Conservation (phyloP, 1,139 yeast genomes). For the Kodamaea fungicola region DNA sequence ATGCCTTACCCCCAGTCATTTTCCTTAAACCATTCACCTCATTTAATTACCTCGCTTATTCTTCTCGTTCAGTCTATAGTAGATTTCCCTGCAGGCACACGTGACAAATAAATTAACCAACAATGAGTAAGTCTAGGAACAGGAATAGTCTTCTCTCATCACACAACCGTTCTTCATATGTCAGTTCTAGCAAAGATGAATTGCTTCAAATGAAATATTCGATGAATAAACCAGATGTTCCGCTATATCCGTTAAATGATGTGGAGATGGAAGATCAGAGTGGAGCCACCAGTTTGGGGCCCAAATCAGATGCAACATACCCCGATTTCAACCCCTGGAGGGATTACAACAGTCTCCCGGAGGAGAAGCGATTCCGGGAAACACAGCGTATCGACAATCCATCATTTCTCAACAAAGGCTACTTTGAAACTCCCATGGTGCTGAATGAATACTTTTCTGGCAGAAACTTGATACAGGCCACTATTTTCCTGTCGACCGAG, state of each 20-base stretch:
- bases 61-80: too few relatives aligned
- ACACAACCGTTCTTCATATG: conserved; percentile 23
- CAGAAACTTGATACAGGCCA: conserved; percentile 47
- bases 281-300: neutral
- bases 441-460: conserved; percentile 50
- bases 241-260: conserved; percentile 36
- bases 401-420: conserved; percentile 39
- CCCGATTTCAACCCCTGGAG: conserved; percentile 86
- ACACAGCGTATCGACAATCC: conserved; percentile 28
- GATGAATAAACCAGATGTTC: conserved; percentile 34
- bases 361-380: conserved; percentile 21
- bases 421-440: conserved; percentile 57
- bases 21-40: too few relatives aligned
- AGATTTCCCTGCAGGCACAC: too few relatives aligned
- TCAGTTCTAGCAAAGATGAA: conserved; percentile 31
- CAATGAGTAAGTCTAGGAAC: conserved; percentile 35
- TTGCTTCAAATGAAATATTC: conserved; percentile 33
- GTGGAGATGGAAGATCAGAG: conserved; percentile 5
- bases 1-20: too few relatives aligned
- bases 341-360: conserved; percentile 54
- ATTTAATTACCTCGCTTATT: too few relatives aligned
- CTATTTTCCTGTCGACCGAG: conserved; percentile 37
- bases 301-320: conserved; percentile 26
- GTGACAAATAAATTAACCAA: too few relatives aligned
- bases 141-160: conserved; percentile 35